phyloP scores from a whole-genome alignment of 495 filamentous ascomycete species.

The Cercophora scortea region DNA sequence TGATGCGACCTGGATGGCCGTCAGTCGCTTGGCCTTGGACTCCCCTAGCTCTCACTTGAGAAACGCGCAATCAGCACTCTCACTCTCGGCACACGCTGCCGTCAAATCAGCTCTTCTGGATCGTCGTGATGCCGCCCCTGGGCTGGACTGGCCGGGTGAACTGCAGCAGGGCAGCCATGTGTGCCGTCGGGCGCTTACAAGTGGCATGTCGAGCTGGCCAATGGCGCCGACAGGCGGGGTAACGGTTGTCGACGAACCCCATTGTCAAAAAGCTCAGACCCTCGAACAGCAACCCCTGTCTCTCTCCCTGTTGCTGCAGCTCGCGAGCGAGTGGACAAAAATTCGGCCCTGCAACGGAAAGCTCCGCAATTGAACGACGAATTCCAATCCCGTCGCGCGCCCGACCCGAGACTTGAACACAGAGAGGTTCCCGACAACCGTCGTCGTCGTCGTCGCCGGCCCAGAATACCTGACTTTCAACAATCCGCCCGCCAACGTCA shows the following conservation, averaged over 20 bases:
- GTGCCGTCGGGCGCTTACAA: slow-evolving; percentile 17
- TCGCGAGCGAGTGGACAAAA: background rate
- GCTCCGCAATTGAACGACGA: background rate
- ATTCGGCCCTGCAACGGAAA: background rate
- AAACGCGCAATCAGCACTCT: too few relatives aligned
- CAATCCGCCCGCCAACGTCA: background rate
- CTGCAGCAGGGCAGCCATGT: background rate
- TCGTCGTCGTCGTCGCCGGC: background rate
- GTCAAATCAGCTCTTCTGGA: slow-evolving; percentile 11
- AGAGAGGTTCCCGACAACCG: background rate
- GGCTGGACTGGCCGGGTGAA: background rate
- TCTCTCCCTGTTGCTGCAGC: background rate
- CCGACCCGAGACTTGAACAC: background rate
- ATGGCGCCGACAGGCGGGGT: slow-evolving; percentile 2
- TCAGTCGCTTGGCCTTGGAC: too few relatives aligned
- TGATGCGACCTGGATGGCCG: background rate
- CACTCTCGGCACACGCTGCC: background rate
- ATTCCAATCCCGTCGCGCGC: background rate
- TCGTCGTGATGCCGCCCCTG: slow-evolving; percentile 7
- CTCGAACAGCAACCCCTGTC: background rate
- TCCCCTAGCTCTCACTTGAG: too few relatives aligned
- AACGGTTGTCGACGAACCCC: background rate
- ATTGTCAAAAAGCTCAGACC: background rate
- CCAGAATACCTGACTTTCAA: background rate
- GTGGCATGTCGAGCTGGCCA: slow-evolving; percentile 12